These are phyloP conservation scores for Leishmania lainsoni DNA, from an alignment of 208 protist species.

Conservation along the genomic window DNA sequence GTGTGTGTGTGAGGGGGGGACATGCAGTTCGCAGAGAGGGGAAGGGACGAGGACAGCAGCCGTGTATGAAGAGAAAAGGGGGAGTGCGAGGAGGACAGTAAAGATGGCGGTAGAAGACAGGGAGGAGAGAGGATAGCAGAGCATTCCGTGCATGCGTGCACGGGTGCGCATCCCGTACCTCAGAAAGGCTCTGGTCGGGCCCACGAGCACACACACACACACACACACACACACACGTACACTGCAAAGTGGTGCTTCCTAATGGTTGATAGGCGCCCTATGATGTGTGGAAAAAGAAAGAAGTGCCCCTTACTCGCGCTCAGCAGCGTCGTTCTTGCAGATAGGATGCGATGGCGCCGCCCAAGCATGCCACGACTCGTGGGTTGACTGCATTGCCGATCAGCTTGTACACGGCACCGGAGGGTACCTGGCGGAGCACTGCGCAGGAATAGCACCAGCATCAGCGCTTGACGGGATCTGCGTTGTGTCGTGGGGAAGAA, in stretches of 20 bases:
- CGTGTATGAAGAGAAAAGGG: not conserved
- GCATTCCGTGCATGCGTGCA: not conserved
- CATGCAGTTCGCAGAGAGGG: not conserved
- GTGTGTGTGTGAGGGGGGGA: not conserved
- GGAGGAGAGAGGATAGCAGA: not conserved
- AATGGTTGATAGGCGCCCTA: not conserved
- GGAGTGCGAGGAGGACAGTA: not conserved
- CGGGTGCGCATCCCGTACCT: not conserved
- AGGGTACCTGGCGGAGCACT: slow-evolving; percentile 24
- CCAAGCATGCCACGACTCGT: slow-evolving; percentile 58
- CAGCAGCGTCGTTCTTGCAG: slow-evolving; percentile 3
- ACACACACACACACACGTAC: not conserved
- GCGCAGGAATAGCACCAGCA: not conserved
- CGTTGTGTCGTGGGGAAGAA: slow-evolving; percentile 31
- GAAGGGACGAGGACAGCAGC: not conserved
- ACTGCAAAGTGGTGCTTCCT: not conserved
- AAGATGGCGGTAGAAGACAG: not conserved
- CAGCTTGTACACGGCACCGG: slow-evolving; percentile 60
- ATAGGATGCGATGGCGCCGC: slow-evolving; percentile 10
- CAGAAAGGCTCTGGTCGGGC: not conserved
- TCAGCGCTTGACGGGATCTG: not conserved
- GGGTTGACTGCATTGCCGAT: slow-evolving; percentile 83
- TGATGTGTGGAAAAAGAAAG: slow-evolving; percentile 17
- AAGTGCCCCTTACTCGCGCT: not conserved
- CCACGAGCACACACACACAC: not conserved